These are phyloP conservation scores for Ramaria sp. DNA, from an alignment of 768 basidiomycete genomes.

Conservation along the genomic window DNA sequence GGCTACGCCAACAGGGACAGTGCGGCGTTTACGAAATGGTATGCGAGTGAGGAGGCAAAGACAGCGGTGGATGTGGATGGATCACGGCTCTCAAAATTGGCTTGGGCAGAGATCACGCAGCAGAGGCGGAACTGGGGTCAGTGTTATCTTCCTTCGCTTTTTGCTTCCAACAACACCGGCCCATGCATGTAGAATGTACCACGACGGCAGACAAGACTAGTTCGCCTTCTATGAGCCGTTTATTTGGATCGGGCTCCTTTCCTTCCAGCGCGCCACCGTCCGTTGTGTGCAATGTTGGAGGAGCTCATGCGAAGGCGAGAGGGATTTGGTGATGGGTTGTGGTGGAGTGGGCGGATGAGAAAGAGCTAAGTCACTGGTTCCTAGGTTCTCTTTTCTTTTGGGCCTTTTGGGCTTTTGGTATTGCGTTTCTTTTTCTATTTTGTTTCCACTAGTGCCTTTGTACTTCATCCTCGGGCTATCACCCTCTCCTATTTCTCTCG, in stretches of 20 bases:
- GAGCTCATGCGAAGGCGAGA: slow-evolving; percentile 83
- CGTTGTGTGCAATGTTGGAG: slow-evolving; percentile 83
- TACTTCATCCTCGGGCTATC: too few relatives aligned
- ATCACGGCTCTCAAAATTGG: slow-evolving; percentile 68
- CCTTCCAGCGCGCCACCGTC: slow-evolving; percentile 24
- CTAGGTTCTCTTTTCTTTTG: too few relatives aligned
- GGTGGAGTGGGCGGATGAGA: slow-evolving; percentile 81
- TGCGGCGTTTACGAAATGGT: slow-evolving; percentile 80
- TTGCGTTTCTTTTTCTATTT: neutral
- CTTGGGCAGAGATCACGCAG: slow-evolving; percentile 83
- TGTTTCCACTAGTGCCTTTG: too few relatives aligned
- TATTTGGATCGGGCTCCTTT: slow-evolving; percentile 95
- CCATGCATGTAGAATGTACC: too few relatives aligned
- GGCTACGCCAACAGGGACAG: slow-evolving; percentile 97
- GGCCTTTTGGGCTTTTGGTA: neutral
- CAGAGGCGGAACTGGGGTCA: slow-evolving; percentile 61
- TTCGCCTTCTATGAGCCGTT: too few relatives aligned
- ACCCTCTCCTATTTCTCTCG: too few relatives aligned
- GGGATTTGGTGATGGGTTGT: slow-evolving; percentile 94
- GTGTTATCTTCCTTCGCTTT: slow-evolving; percentile 1
- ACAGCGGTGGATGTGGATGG: slow-evolving; percentile 82
- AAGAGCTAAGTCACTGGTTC: slow-evolving; percentile 34
- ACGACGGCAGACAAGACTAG: too few relatives aligned
- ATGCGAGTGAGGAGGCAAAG: slow-evolving; percentile 88
- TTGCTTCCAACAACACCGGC: neutral